Base-by-base conservation (phyloP, 768 basidiomycete genomes). In the Pleurotus giganteus region DNA sequence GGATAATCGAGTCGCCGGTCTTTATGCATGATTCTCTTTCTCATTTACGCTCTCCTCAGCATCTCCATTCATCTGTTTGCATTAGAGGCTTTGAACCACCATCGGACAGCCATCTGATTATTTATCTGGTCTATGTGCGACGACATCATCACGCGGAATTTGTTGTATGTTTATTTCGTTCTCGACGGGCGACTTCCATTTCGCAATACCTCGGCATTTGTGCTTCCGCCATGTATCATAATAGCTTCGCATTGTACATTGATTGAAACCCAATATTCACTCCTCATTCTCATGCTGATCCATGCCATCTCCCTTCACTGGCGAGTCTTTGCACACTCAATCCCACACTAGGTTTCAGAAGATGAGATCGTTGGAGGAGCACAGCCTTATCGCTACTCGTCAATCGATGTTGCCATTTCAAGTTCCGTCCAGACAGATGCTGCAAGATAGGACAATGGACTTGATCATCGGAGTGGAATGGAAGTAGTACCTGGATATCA, bases 131-230 rank as follows among this genome's bases (percentile, higher is more conserved):
- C n/a, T 47, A 47, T 47, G 21, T 29, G 46, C 26, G 15, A 15
- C 23, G 13, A 13, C 31, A 32, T 13, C 24, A 28, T 28, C 43
- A 21, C 43, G 7, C 17, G 39, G 39, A 41, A 13, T 50, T 50
- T 34, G 27, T 15, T 50, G 49, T 50, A 50, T 50, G 49, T 50
- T 50, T 50, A 50, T 50, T 45, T 50, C 49, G 49, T 50, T 50
- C 49, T 34, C 31, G 29, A 50, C 49, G 49, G 31, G 49, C 49
- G 49, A 50, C 49, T 34, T 50, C 31, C 27, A 32, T 24, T 50
- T 50, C 49, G 31, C 11, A 27, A 12, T 12, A 50, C 29, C 26
- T 19, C 29, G 49, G 27, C 29, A 49, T 50, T 50, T 34, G 31
- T 36, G 29, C 17, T 41, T 17, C 24, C 13, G 31, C 49, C 29